These are phyloP conservation scores for Tylopilus vinaceipallidus DNA, from an alignment of 768 basidiomycete genomes.

Conservation along the genomic window DNA sequence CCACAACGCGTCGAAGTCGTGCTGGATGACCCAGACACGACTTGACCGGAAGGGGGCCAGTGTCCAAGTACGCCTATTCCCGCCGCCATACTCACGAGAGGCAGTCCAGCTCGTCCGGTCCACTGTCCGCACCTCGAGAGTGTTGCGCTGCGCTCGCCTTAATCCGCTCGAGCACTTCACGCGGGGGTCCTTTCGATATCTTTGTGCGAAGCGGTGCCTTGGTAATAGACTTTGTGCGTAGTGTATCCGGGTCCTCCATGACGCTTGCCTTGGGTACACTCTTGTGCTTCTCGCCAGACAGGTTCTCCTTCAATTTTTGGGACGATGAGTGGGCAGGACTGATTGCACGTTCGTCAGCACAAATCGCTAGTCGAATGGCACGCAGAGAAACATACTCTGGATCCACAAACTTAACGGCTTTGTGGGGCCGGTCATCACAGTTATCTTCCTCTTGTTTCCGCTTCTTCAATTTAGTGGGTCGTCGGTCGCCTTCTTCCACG, in stretches of 20 bases:
- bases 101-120: conserved; percentile 48
- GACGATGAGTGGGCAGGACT: conserved; percentile 20
- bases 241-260: background rate
- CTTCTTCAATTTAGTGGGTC: conserved; percentile 14
- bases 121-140: conserved; percentile 27
- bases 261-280: background rate
- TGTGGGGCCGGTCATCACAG: conserved; percentile 23
- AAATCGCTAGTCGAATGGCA: background rate
- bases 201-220: conserved; percentile 10
- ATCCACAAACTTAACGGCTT: conserved; percentile 17
- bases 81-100: conserved; percentile 32
- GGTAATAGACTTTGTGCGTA: background rate
- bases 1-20: background rate
- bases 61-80: too few species aligned
- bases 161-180: conserved; percentile 38
- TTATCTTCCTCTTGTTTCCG: conserved; percentile 21
- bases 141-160: conserved; percentile 29
- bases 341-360: background rate
- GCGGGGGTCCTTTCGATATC: conserved; percentile 37
- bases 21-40: background rate
- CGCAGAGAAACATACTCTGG: conserved; percentile 12
- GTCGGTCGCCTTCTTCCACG: background rate
- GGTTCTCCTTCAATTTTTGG: conserved; percentile 38
- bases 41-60: too few species aligned
- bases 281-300: conserved; percentile 1